Evolutionary conservation across 257 asterid species (phyloP), one percentile per base, ranked within the genome.

Genomic region (Avicennia marina): DNA sequence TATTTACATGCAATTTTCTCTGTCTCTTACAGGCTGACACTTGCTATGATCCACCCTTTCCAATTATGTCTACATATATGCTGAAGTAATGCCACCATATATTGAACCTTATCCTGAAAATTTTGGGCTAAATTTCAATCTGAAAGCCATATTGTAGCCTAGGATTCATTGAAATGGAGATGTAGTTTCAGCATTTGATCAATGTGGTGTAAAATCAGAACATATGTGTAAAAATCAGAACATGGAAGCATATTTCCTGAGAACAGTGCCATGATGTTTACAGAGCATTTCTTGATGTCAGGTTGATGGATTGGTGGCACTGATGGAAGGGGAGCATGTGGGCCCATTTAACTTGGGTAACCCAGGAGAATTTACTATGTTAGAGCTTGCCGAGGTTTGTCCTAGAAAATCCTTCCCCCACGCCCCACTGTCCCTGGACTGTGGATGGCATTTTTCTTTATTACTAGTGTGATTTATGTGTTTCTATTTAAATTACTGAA

Each of bases 321-420:
- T 82, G 78, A 82, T 81, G 89, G 89, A 81, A 71, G 81, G 86
- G n/a, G 89, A 81, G 65, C 85, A 81, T 50, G 72, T 82, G 2
- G 90, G 84, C 49, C 90, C 86, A 15, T 82, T 82, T 75, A 82
- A 82, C 73, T 66, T 79, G 66, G 90, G 90, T 24, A 82, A 82
- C 68, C 86, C 86, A 1, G 86, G 90, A 46, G 90, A 82, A 65
- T 82, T 82, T 67, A 82, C 86, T 31, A 82, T 82, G 90, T 60
- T 79, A 56, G 84, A 82, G 77, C 84, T 82, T 61, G 90, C 86
- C 53, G 81, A 81, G 89, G 89, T 81, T 53, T 42, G 83, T 66
- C 19, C 61, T 41, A 11, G n/a, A 51, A 9, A 31, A 62, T 39
- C 36, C 3, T 48, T 42, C 36, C 43, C 1, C 4, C 6, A n/a